Evolutionary conservation across 2,329 filamentous ascomycete species (phyloP), one percentile per base, ranked within the genome.

Genomic region (Volutella citrinella): DNA sequence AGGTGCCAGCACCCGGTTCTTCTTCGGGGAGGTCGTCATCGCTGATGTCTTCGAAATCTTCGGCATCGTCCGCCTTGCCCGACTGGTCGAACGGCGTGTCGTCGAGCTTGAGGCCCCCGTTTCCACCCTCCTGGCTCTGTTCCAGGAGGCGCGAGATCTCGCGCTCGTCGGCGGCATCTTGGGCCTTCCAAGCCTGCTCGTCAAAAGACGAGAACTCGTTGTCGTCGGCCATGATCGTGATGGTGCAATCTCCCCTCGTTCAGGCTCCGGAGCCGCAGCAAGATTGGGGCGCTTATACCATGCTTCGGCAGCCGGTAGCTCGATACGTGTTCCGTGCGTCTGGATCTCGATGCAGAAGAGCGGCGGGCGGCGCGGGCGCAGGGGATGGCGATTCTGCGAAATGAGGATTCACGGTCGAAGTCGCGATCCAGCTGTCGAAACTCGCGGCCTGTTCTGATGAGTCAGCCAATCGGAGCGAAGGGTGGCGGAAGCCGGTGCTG

Each of bases 21-120:
- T 91, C 87, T 44, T 93, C 87, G 10, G 88, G 84, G 7, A 95
- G 73, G 44, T 96, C 90, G 56, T 94, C 89, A 57, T 97, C 91
- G 46, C 84, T 84, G 43, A 97, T 90, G 55, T 95, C 87, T 56
- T 87, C 88, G 51, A 74, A 98, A 56, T 98, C 93, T 43, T 93
- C 68, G 24, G 93, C 93, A 64, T 97, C 87, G 40, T 89, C 89
- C 34, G 89, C 91, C 63, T 98, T 98, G 59, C 88, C 84, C 7
- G 72, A 70, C 45, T 80, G 71, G 45, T 82, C 80, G 44, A 82
- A 75, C 16, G 70, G 60, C 10, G 52, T 58, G 28, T 63, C 60
- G 40, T 71, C 63, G 38, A 78, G 55, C 31, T 66, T 63, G 5
- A 68, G 54, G 8, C 60, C 61, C 10, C 66, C 53, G 14, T 52